Conservation (phyloP, 176 grass and related monocot species). For the Tillandsia leiboldiana region DNA sequence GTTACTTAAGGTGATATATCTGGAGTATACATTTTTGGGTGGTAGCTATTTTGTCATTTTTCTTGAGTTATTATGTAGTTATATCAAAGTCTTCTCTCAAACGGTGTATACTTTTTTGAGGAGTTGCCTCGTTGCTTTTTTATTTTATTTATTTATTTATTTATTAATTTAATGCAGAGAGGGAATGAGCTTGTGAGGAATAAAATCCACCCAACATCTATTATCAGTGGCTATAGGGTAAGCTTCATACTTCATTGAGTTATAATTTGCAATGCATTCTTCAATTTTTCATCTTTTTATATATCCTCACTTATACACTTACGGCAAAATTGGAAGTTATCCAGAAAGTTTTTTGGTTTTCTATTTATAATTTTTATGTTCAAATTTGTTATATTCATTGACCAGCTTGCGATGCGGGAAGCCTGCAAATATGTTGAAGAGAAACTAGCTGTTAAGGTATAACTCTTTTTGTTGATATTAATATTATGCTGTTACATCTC, state of each 20-base stretch:
- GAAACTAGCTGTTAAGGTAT: slow-evolving; percentile 6
- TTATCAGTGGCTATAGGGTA: slow-evolving; percentile 95
- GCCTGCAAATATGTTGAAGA: slow-evolving; percentile 46
- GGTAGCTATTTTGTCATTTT: too few species aligned
- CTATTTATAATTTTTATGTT: slow-evolving; percentile 1
- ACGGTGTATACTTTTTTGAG: neutral
- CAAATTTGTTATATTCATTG: slow-evolving; percentile 16
- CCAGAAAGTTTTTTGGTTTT: neutral
- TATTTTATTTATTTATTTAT: neutral
- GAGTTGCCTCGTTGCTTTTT: neutral
- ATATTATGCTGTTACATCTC: too few species aligned
- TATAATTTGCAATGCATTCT: neutral
- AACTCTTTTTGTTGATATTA: neutral
- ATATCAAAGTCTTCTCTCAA: neutral
- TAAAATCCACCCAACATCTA: slow-evolving; percentile 96
- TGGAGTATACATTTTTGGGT: neutral
- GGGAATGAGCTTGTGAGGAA: slow-evolving; percentile 86
- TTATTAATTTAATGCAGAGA: slow-evolving; percentile 38
- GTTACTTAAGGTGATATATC: slow-evolving; percentile 68
- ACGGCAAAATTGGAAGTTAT: neutral
- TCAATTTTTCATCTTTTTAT: neutral
- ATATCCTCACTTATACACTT: neutral
- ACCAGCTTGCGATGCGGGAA: slow-evolving; percentile 92
- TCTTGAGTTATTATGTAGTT: neutral
- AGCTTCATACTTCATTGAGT: neutral